Base-by-base conservation (phyloP, 2,329 filamentous ascomycete genomes). In the Helotiales sp. region DNA sequence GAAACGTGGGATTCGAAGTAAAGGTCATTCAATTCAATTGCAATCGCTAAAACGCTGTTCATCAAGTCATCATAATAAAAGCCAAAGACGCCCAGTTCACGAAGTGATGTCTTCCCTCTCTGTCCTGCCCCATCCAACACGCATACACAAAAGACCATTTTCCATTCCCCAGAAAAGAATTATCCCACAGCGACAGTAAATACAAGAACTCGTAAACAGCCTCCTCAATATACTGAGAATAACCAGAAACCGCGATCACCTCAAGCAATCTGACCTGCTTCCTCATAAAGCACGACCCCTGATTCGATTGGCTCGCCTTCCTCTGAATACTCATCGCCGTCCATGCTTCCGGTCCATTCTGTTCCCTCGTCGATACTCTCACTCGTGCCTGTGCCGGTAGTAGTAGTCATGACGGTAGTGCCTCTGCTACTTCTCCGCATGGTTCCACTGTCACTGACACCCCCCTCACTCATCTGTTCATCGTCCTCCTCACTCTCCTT, bases 401-500 rank as follows among this genome's bases (percentile, higher is more conserved):
- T 69, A 2, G 72, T 74, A 2, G 60, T 62, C 32, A 75, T 62
- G 17, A 76, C 71, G 1, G 75, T 75, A 10, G 75, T 76, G 6
- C 74, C 75, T 24, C 69, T 65, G 65, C 76, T 78, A 61, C 71
- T 77, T 66, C 75, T 72, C 58, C 77, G 74, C 68, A 73, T 70
- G 15, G 71, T 76, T 52, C 68, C 73, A 28, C 64, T 70, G 32
- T 76, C 74, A 24, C 71, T 76, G 20, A 65, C 26, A 40, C 61
- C 63, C 6, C 28, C 49, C 13, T 60, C 63, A 22, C 70, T 76
- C 10, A 60, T 64, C 67, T 71, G 65, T 24, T 71, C 71, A 13
- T 75, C 71, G 37, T 77, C 74, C 30, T 91, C 89, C 49, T 89
- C 85, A 57, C 84, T 86, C 75, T 91, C 89, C n/a, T 83, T 83